Conservation (phyloP, 495 filamentous ascomycete genomes). For the Rhypophila decipiens region DNA sequence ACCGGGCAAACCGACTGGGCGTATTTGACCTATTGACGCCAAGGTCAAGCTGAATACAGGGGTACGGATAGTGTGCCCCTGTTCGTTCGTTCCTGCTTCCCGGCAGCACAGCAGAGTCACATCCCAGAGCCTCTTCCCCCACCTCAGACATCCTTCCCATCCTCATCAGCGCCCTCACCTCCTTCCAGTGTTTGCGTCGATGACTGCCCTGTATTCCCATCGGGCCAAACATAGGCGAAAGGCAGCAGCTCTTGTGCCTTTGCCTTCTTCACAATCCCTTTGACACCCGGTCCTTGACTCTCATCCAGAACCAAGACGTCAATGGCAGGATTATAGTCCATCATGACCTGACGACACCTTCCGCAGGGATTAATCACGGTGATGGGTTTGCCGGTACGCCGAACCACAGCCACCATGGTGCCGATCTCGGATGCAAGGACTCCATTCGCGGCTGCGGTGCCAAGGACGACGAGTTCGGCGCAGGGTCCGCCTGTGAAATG, state of each 20-base stretch:
- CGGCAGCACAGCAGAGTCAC: too few species aligned
- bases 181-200: not conserved
- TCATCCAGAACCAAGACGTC: slow-evolving; percentile 2
- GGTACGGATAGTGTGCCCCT: too few species aligned
- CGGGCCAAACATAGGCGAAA: not conserved
- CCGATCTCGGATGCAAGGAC: slow-evolving; percentile 3
- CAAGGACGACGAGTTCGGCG: slow-evolving; percentile 7
- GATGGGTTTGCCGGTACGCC: not conserved
- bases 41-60: too few species aligned
- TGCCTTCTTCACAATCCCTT: not conserved
- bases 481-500: slow-evolving; percentile 8
- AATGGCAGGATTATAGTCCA: slow-evolving; percentile 9
- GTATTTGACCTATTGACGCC: too few species aligned
- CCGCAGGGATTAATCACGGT: slow-evolving; percentile 9
- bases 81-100: too few species aligned
- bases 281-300: not conserved
- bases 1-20: too few species aligned
- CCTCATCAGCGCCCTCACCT: too few species aligned
- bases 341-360: slow-evolving; percentile 5
- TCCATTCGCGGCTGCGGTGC: slow-evolving; percentile 4
- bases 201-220: not conserved
- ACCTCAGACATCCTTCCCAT: too few species aligned
- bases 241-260: too few species aligned
- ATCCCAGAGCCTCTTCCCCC: too few species aligned
- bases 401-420: slow-evolving; percentile 6